Conservation (phyloP, 495 filamentous ascomycete species). For the Trichoderma erinaceum region DNA sequence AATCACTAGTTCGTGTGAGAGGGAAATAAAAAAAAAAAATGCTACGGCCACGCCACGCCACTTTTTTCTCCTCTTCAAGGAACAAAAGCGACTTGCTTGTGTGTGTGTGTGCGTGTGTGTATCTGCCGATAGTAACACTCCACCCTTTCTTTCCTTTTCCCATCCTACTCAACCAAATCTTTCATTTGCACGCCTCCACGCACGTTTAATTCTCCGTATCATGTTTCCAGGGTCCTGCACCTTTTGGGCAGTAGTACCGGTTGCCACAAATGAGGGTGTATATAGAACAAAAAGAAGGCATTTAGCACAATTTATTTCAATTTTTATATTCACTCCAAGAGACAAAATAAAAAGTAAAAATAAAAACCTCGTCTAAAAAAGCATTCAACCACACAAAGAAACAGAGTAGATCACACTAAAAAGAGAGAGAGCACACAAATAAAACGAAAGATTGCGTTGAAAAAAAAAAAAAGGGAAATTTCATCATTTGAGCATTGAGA, state of each 20-base stretch:
- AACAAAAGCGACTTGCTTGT: background rate
- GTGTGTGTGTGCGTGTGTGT: background rate
- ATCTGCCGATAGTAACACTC: conserved; percentile 1
- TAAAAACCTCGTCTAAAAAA: too few species aligned
- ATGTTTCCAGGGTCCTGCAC: background rate
- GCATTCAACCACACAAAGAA: background rate
- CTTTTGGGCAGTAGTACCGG: too few species aligned
- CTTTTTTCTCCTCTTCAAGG: background rate
- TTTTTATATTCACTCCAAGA: too few species aligned
- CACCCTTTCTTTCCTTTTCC: conserved; percentile 19
- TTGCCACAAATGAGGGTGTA: too few species aligned
- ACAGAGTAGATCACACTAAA: background rate
- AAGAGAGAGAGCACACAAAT: background rate
- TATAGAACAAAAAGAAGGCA: too few species aligned
- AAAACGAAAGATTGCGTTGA: background rate
- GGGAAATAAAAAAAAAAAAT: background rate
- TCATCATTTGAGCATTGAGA: background rate
- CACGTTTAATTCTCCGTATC: background rate
- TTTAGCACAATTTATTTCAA: too few species aligned
- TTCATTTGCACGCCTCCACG: background rate
- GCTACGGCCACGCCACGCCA: conserved; percentile 9
- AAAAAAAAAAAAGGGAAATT: background rate
- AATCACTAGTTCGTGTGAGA: background rate
- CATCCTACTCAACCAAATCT: background rate
- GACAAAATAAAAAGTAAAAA: too few species aligned